Evolutionary conservation across 192 early-diverging fungal genomes (phyloP), one percentile per base, ranked within the genome.

Genomic region (Gamsiella multidivaricata): DNA sequence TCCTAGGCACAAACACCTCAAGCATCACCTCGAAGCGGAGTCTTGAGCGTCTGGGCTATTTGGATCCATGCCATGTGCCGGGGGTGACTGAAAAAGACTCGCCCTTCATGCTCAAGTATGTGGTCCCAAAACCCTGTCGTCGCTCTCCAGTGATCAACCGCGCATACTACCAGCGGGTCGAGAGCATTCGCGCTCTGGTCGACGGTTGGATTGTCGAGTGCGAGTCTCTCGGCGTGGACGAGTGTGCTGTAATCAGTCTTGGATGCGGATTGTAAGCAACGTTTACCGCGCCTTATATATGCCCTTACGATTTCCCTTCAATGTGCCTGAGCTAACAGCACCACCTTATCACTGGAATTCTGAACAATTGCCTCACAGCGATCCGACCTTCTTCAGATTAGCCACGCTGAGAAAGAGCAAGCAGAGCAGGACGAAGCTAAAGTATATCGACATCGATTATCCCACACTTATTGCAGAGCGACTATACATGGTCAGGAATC

Each of bases 71-170:
- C 20, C 74, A 78, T 52, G 33, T 78, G 10, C 54, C 46, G 22
- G 59, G 59, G 14, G 74, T 64, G 8, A 78, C 74, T 0, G 74
- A 78, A 47, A 18, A 36, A 25, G 74, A 78, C 23, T 58, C 74
- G 5, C 74, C 74, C 0, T 12, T 78, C 14, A 62, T 78, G 74
- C 33, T 78, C 34, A 78, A 78, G 22, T 78, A 78, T 34, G 65
- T 78, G 5, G 74, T 78, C 11, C 65, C 65, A 3, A 68, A 64
- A 37, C 60, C 74, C 9, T 64, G 54, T 52, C 59, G 74, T 17
- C 65, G 74, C 18, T 78, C 74, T 9, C 74, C 74, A 3, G 74
- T 78, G 54, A 78, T 78, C 54, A 78, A 78, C 25, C 74, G 74
- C 11, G 65, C 74, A 10, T 78, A 78, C 20, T 69, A 64, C 23